Base-by-base conservation (phyloP, 1,284 basidiomycete genomes). In the Veloboletus limbatus region DNA sequence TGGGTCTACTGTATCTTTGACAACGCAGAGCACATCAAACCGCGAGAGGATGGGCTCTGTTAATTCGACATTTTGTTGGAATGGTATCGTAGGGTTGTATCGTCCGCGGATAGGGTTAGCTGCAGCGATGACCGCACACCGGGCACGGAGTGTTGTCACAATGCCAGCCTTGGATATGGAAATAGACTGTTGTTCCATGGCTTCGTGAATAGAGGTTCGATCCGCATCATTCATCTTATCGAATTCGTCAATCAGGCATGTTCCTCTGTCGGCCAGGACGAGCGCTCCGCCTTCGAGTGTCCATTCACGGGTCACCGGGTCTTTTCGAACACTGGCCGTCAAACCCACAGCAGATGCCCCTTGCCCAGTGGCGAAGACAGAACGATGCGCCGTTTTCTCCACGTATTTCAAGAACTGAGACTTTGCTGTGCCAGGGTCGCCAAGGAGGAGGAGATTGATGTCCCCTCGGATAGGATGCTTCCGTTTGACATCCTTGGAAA, bases 211-310 rank as follows among this genome's bases (percentile, higher is more conserved):
- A 7, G 94, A 98, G 10, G 96, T 98, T 54, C 94, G 78, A 69
- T 95, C 92, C 25, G 92, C 82, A 60, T 99, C 96, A 72, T 99
- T 99, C 96, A 99, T 99, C 77, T 99, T 99, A 77, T 99, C 96
- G 67, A 99, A 99, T 70, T 99, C 97, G 70, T 99, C 96, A 57
- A 99, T 99, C 26, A 99, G 75, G 62, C 97, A 99, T 28, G 90
- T 92, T n/a, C 96, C 96, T 73, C 97, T 97, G 73, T 99, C 96
- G 1, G 96, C 97, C 20, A 99, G 77, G 31, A 99, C 97, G 9
- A 99, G 76, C 4, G 96, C 96, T 14, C 96, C 97, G 14, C 97
- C 97, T 67, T 99, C 97, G 27, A 99, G 78, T 3, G 96, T 98
- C 97, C 97, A 99, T 71, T 99, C 97, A 40, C 87, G 81, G 2